A percentile compares a stretch with the other conserved stretches of the same genome.
Evolutionary conservation across 768 basidiomycete genomes (phyloP).

Genomic region (Mycena sanguinolenta): DNA sequence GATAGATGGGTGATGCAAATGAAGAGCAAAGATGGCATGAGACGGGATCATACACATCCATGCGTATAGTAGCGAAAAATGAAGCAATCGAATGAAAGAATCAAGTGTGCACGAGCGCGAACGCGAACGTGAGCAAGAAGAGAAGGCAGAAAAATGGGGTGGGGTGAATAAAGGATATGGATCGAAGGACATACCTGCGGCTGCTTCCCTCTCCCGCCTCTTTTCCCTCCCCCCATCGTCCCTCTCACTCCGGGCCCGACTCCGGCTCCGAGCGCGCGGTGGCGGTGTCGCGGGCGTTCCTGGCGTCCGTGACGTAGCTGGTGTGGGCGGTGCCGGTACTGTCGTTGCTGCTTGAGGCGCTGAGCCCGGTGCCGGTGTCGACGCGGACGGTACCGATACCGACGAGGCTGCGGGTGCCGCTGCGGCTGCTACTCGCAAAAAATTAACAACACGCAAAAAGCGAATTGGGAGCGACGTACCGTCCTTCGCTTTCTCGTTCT

Average conservation of each 20-base stretch:
- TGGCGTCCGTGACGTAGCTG: too few species aligned
- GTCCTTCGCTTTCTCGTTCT: neutral
- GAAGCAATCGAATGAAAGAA: too few species aligned
- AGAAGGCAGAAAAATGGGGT: neutral
- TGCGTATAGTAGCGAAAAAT: too few species aligned
- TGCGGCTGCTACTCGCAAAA: too few species aligned
- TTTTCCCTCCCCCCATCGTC: neutral
- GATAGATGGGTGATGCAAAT: too few species aligned
- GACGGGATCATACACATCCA: too few species aligned
- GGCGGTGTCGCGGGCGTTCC: neutral
- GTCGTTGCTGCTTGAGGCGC: neutral
- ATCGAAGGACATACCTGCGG: slow-evolving; percentile 1
- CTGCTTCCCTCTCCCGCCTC: neutral
- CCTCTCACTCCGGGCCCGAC: neutral
- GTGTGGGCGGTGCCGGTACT: too few species aligned
- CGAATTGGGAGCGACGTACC: neutral
- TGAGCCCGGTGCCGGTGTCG: neutral
- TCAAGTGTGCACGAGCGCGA: too few species aligned
- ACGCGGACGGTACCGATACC: neutral
- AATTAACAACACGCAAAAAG: neutral
- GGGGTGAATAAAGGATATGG: neutral
- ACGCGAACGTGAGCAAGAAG: neutral
- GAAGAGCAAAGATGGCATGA: too few species aligned
- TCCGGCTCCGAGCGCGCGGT: slow-evolving; percentile 4
- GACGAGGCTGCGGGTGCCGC: neutral